A percentile compares a stretch with the other conserved stretches of the same genome.
Conservation (phyloP, 768 basidiomycete genomes). For the Phlebiopsis flavidoalba region DNA sequence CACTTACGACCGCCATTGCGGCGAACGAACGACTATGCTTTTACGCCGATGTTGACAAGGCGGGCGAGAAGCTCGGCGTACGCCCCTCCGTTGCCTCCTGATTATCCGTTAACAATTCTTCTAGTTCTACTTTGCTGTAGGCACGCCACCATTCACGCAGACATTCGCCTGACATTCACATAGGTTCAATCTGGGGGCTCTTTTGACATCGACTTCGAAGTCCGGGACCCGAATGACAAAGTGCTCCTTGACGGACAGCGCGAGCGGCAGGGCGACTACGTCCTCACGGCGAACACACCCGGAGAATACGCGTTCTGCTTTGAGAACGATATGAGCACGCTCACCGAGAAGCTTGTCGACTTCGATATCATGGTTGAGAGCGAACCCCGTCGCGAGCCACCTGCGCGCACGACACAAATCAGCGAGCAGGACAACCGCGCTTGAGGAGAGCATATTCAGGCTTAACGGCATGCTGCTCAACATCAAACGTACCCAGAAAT, state of each 20-base stretch:
- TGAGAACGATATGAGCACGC: conserved; percentile 93
- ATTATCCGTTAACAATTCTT: background rate
- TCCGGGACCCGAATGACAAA: conserved; percentile 88
- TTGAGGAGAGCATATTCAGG: conserved; percentile 95
- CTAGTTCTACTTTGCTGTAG: conserved; percentile 97
- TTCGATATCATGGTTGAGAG: conserved; percentile 99
- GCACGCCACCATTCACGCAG: conserved; percentile 22
- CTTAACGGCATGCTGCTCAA: conserved; percentile 82
- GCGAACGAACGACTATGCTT: conserved; percentile 88
- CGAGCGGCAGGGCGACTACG: conserved; percentile 95
- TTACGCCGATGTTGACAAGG: conserved; percentile 95
- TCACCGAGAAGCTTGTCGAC: conserved; percentile 92
- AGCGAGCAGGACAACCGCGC: conserved; percentile 86
- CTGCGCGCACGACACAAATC: conserved; percentile 84
- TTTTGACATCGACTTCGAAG: conserved; percentile 92
- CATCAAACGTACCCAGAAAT: conserved; percentile 91
- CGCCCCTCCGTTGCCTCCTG: conserved; percentile 24
- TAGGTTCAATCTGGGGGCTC: conserved; percentile 96
- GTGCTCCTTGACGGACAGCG: conserved; percentile 81
- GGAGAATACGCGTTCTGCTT: conserved; percentile 97
- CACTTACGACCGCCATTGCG: conserved; percentile 73
- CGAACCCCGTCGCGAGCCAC: conserved; percentile 86
- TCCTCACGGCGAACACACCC: conserved; percentile 88
- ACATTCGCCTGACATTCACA: background rate
- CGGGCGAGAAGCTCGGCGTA: conserved; percentile 87